phyloP scores from a whole-genome alignment of 805 yeast genomes.

The Myxozyma kluyveri region DNA sequence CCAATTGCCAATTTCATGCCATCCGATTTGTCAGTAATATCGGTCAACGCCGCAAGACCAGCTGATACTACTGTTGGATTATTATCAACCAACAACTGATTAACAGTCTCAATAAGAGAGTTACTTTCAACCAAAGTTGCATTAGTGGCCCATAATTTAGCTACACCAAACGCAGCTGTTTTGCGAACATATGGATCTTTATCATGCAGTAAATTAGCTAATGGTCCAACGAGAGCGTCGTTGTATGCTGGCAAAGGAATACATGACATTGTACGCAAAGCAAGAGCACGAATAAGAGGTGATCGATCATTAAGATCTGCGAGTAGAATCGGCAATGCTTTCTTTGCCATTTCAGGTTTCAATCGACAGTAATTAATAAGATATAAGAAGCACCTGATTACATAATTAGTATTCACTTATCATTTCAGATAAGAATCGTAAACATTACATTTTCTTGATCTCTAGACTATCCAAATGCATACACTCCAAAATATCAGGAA shows the following conservation, averaged over 20 bases:
- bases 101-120: constrained; percentile 50
- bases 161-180: constrained; percentile 66
- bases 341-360: constrained; percentile 54
- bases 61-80: constrained; percentile 58
- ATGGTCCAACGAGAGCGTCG: constrained; percentile 45
- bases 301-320: constrained; percentile 53
- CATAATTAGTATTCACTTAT: neutral
- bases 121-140: constrained; percentile 45
- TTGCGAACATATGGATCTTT: constrained; percentile 61
- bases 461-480: constrained; percentile 58
- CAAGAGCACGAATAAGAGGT: constrained; percentile 55
- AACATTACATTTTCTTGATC: constrained; percentile 53
- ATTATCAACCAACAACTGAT: constrained; percentile 53
- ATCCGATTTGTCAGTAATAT: constrained; percentile 57
- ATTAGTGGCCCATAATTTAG: constrained; percentile 61
- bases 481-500: constrained; percentile 60
- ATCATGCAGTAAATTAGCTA: constrained; percentile 43
- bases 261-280: constrained; percentile 61
- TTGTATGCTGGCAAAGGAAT: constrained; percentile 55
- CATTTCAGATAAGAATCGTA: too few relatives aligned
- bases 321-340: constrained; percentile 54
- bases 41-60: constrained; percentile 64
- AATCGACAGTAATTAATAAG: constrained; percentile 58
- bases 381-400: constrained; percentile 55
- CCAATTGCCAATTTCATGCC: constrained; percentile 55